Base-by-base conservation (phyloP, 768 basidiomycete species). In the Rhizopogon salebrosus region DNA sequence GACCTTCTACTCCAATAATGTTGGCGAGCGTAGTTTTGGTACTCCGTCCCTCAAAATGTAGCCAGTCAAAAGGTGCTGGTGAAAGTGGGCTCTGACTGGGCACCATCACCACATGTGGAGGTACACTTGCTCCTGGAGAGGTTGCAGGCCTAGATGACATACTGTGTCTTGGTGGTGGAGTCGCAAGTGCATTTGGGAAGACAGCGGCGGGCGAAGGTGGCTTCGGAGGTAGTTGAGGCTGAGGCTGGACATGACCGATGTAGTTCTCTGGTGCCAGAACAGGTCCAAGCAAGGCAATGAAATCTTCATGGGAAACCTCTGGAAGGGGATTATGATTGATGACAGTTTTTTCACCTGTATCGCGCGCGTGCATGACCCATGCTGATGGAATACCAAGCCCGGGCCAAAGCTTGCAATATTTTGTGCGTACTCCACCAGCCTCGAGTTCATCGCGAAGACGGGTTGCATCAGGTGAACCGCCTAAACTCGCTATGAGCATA, bases 241-340 rank as follows among this genome's bases (percentile, higher is more conserved):
- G 68, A 36, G 26, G 62, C 45, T 18, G 57, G 40, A 11, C 56
- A 55, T 46, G 66, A 59, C 43, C 70, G n/a, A 69, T 60, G 51
- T 85, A 92, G 63, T 91, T 91, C 65, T 91, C 89, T 9, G 89
- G 89, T 0, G 84, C 87, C 20, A 92, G 79, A 22, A 92, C 65
- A n/a, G 90, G 90, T 0, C 89, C 89, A 1, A 92, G 74, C 41
- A 89, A 70, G 3, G 84, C 79, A 37, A 93, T 83, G 60, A 92
- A 92, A 61, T 93, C 90, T 56, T 92, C 90, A 58, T 92, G 90
- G 0, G 88, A 87, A 56, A 92, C 81, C 57, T 92, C 91, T 0
- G 89, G 91, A 7, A 93, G 75, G 2, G 91, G 89, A 59, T 92
- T 92, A 69, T 93, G 89, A 67, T 93, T 90, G 59, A 92, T 82